Base-by-base conservation (phyloP, 1,284 basidiomycete species). In the Tilletia walkeri region DNA sequence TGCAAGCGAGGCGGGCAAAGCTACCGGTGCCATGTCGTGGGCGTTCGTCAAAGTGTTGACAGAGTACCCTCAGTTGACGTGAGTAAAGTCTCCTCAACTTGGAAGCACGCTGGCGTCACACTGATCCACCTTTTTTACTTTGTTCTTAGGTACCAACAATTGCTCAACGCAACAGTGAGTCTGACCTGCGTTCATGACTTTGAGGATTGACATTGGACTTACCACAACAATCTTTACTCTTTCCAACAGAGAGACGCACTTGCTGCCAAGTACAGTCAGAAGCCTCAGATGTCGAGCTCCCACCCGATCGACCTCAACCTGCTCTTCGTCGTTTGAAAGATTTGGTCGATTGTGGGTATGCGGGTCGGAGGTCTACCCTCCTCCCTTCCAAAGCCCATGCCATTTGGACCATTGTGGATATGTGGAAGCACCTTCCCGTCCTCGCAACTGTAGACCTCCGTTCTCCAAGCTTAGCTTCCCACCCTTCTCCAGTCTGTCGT, bases 1-100 rank as follows among this genome's bases (percentile, higher is more conserved):
- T 82, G 91, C 93, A 0, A 86, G 87, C 68, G 92, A 94, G 84
- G 88, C 88, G 3, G 93, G 93, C 1, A 86, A 88, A 69, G 93
- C 91, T 4, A 93, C 92, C 1, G 95, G 94, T 24, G 82, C 82
- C 2, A 82, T 81, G 73, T 77, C 75, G 67, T 82, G 73, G 68
- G 82, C 82, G 5, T 83, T 84, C 65, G 67, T 81, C 66, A 78
- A 71, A 14, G 82, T 82, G 70, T 74, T 76, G 74, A 92, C 90
- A 91, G 71, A 80, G 71, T 80, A 77, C 66, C 75, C 73, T 54
- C 79, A 82, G 72, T 72, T 82, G 65, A 79, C 80, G 56, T 53
- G 50, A 53, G 50, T 53, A 5, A 5, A 53, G 6, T 18, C 5
- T 5, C 6, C 41, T 45, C 41, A n/a, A n/a, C n/a, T n/a, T n/a